Base-by-base conservation (phyloP, 2,329 filamentous ascomycete genomes). In the Aspergillus unguis region DNA sequence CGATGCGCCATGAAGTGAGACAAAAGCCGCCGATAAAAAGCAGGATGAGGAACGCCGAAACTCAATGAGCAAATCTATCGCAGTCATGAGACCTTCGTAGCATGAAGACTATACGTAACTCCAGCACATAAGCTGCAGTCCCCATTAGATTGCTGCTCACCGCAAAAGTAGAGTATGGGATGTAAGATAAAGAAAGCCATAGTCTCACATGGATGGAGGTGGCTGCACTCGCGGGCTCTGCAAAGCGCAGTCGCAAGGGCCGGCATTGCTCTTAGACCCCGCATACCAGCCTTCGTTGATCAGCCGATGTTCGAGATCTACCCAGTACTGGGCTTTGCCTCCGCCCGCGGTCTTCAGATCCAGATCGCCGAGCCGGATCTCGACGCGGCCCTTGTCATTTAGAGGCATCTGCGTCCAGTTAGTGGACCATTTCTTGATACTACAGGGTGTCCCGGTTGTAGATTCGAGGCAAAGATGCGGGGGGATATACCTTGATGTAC, bases 251-350 rank as follows among this genome's bases (percentile, higher is more conserved):
- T 70, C 65, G 46, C 65, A 69, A 2, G 56, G 37, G 9, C 50
- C 48, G 43, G 65, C 62, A 26, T 60, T 62, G 42, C 53, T 58
- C 53, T 76, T 75, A 10, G 56, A 68, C 1, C 73, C 76, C 9
- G 58, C 60, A 65, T 94, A 92, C 78, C 85, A 92, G 11, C 86
- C 87, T 9, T 80, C 83, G 1, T 82, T 72, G 44, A 88, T 81
- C 52, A 92, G 73, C 26, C 78, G 74, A 47, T 71, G 70, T 70
- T 94, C 88, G 41, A 81, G 78, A 11, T 75, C 71, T 54, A 77
- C 77, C 89, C 89, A 94, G 63, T 88, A 86, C 41, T 76, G 75
- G 51, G 84, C 76, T 68, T 92, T 92, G 48, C 80, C 76, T 6
- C 71, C 80, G 0, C 73, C 72, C 6, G 81, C 78, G 52, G 85